Conservation (phyloP, 2,329 filamentous ascomycete species). For the Fusarium robinianum region DNA sequence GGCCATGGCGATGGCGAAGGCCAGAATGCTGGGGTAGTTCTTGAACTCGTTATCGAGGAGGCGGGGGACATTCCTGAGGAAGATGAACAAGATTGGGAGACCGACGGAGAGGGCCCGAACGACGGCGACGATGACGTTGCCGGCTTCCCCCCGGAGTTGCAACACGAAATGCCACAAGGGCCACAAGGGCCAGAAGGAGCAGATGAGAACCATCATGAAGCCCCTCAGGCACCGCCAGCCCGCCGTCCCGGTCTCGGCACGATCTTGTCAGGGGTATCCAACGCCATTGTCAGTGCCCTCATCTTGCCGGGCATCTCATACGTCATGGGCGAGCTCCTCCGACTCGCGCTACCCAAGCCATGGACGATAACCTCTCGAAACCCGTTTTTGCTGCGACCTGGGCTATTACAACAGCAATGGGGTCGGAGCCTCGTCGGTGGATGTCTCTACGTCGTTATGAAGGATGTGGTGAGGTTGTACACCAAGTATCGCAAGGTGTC, state of each 20-base stretch:
- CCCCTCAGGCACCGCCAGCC: conserved; percentile 43
- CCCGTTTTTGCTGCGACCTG: conserved; percentile 47
- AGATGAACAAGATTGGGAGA: conserved; percentile 46
- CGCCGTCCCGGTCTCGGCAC: conserved; percentile 41
- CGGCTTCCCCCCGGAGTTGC: too few relatives aligned
- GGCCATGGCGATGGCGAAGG: conserved; percentile 26
- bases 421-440: conserved; percentile 88
- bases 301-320: conserved; percentile 83
- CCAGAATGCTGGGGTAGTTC: conserved; percentile 38
- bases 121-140: conserved; percentile 13
- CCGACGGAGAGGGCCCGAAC: conserved; percentile 26
- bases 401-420: conserved; percentile 82
- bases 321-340: conserved; percentile 75
- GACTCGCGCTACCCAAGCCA: conserved; percentile 66
- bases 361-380: conserved; percentile 59
- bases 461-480: conserved; percentile 66
- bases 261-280: conserved; percentile 50
- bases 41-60: conserved; percentile 44
- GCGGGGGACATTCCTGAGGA: conserved; percentile 46
- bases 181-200: too few relatives aligned
- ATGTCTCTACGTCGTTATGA: conserved; percentile 83
- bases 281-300: conserved; percentile 60
- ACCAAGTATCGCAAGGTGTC: conserved; percentile 65
- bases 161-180: too few relatives aligned
- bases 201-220: conserved; percentile 42